Conservation (phyloP, 2,329 filamentous ascomycete genomes). For the Cercospora sp. region DNA sequence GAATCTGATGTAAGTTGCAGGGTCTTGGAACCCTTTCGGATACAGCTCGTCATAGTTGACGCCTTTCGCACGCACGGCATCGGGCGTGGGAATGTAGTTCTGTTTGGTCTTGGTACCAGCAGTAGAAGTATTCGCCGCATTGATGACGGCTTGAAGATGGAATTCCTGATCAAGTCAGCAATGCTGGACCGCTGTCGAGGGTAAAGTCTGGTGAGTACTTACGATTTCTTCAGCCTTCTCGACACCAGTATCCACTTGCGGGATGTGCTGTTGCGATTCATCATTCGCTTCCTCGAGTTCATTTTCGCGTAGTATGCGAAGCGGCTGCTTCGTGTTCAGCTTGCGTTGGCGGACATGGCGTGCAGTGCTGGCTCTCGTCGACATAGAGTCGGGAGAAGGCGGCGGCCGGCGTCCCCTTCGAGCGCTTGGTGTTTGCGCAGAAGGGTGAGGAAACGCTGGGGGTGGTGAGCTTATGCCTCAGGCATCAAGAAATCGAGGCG, state of each 20-base stretch:
- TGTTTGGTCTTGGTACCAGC: slow-evolving; percentile 60
- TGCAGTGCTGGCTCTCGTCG: slow-evolving; percentile 40
- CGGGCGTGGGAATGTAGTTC: slow-evolving; percentile 67
- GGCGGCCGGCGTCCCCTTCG: slow-evolving; percentile 11
- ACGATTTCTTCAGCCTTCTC: slow-evolving; percentile 98
- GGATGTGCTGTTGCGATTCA: slow-evolving; percentile 74
- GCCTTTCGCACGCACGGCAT: slow-evolving; percentile 58
- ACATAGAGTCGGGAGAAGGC: slow-evolving; percentile 24
- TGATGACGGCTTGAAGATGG: slow-evolving; percentile 85
- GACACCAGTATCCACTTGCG: slow-evolving; percentile 89
- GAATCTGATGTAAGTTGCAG: slow-evolving; percentile 92
- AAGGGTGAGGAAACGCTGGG: background rate
- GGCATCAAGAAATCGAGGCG: slow-evolving; percentile 7
- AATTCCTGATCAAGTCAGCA: slow-evolving; percentile 67
- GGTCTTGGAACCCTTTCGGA: slow-evolving; percentile 73
- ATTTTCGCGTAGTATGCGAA: slow-evolving; percentile 83
- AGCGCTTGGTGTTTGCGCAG: slow-evolving; percentile 7
- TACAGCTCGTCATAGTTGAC: slow-evolving; percentile 90
- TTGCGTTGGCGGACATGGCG: slow-evolving; percentile 73
- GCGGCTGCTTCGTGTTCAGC: slow-evolving; percentile 83
- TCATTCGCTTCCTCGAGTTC: slow-evolving; percentile 83
- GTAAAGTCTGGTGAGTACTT: slow-evolving; percentile 50
- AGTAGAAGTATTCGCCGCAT: slow-evolving; percentile 55
- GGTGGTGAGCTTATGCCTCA: background rate
- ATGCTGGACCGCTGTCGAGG: slow-evolving; percentile 4